Evolutionary conservation across 108 stramenopile species (phyloP).

Genomic region (Cyclotella sp.): DNA sequence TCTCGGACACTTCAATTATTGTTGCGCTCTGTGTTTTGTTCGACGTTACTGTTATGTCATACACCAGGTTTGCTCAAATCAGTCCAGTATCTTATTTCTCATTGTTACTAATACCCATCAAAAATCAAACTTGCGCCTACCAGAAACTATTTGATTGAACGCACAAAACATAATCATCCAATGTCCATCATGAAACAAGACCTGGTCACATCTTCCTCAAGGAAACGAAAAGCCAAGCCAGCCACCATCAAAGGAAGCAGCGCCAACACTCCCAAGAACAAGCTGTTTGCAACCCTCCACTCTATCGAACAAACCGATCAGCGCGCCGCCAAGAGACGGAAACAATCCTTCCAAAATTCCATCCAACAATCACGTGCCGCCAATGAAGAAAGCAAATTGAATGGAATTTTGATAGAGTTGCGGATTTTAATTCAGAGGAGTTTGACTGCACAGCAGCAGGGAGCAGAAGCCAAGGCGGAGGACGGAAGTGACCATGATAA

Average conservation of each 20-base stretch:
- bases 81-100: too few species aligned
- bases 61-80: too few species aligned
- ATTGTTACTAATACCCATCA: too few species aligned
- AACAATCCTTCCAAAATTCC: constrained; percentile 4
- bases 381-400: constrained; percentile 59
- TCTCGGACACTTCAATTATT: too few species aligned
- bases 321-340: constrained; percentile 29
- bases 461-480: neutral
- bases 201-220: too few species aligned
- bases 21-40: too few species aligned
- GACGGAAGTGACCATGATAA: constrained; percentile 29
- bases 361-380: constrained; percentile 47
- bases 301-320: constrained; percentile 43
- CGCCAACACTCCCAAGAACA: neutral
- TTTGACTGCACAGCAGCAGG: constrained; percentile 20
- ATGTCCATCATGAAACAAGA: too few species aligned
- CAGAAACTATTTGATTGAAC: too few species aligned
- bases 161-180: too few species aligned
- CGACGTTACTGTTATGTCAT: neutral
- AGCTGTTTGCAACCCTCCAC: constrained; percentile 38
- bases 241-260: too few species aligned
- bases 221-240: too few species aligned
- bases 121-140: too few species aligned
- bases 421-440: constrained; percentile 78
- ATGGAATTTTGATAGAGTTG: constrained; percentile 66